Evolutionary conservation across 2,329 filamentous ascomycete genomes (phyloP).

Genomic region (Hypoxylon sp.): DNA sequence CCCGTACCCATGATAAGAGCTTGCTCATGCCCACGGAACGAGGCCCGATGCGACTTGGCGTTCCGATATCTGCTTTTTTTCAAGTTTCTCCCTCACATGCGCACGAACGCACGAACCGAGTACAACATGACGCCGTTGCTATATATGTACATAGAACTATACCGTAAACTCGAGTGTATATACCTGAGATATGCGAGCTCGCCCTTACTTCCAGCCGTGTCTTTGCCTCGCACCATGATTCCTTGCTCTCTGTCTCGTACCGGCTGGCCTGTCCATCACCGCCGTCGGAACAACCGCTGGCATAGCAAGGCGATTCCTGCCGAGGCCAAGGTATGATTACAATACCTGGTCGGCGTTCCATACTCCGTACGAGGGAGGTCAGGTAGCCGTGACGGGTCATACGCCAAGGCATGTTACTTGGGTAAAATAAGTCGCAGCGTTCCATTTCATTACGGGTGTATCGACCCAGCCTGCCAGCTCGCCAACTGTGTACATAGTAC

Average conservation of each 20-base stretch:
- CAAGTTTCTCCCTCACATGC: slow-evolving; percentile 17
- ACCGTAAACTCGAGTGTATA: too few species aligned
- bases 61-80: slow-evolving; percentile 14
- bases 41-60: slow-evolving; percentile 14
- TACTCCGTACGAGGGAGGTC: slow-evolving; percentile 11
- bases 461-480: not conserved
- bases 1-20: slow-evolving; percentile 15
- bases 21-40: slow-evolving; percentile 17
- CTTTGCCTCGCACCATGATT: slow-evolving; percentile 23
- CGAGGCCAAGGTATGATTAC: slow-evolving; percentile 20
- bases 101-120: slow-evolving; percentile 27
- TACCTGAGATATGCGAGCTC: too few species aligned
- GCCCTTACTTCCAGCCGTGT: slow-evolving; percentile 31
- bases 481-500: too few species aligned
- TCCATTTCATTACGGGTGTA: slow-evolving; percentile 16
- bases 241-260: slow-evolving; percentile 3
- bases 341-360: slow-evolving; percentile 19
- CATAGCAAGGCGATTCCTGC: slow-evolving; percentile 24
- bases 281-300: slow-evolving; percentile 13
- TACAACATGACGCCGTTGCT: slow-evolving; percentile 28
- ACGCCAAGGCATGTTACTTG: slow-evolving; percentile 9
- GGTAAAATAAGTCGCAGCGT: slow-evolving; percentile 24
- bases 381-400: not conserved
- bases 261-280: slow-evolving; percentile 18
- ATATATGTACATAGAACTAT: too few species aligned